phyloP scores from a whole-genome alignment of 2,329 filamentous ascomycete species.

The Alternaria metachromatica region DNA sequence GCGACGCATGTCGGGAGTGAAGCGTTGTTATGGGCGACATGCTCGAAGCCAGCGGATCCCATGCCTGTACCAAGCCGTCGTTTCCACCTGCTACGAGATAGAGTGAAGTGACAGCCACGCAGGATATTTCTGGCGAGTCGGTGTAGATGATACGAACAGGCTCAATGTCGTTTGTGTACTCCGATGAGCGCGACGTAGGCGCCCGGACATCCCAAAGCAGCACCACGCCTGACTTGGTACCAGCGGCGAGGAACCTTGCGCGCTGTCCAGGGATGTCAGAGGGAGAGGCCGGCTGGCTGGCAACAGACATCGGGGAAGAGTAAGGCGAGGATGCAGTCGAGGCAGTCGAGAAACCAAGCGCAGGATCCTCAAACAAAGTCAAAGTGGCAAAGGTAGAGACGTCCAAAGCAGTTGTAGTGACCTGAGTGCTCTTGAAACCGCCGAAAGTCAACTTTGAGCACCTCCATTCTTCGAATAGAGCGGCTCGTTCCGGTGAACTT shows the following conservation, averaged over 20 bases:
- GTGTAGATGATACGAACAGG: slow-evolving; percentile 87
- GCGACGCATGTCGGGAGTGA: slow-evolving; percentile 81
- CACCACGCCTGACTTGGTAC: slow-evolving; percentile 78
- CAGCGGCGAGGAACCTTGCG: slow-evolving; percentile 79
- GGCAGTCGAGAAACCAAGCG: slow-evolving; percentile 64
- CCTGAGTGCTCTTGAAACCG: slow-evolving; percentile 63
- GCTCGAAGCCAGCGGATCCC: slow-evolving; percentile 90
- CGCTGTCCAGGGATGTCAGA: slow-evolving; percentile 82
- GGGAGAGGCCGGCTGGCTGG: slow-evolving; percentile 51
- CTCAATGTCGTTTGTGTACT: slow-evolving; percentile 65
- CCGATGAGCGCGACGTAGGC: slow-evolving; percentile 60
- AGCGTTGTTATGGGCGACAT: slow-evolving; percentile 81
- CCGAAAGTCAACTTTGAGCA: slow-evolving; percentile 68
- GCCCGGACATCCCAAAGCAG: slow-evolving; percentile 86
- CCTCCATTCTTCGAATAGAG: slow-evolving; percentile 68
- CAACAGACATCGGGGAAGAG: slow-evolving; percentile 61
- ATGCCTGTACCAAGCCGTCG: slow-evolving; percentile 93
- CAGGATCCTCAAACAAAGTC: slow-evolving; percentile 78
- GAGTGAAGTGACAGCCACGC: slow-evolving; percentile 80
- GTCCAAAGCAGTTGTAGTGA: slow-evolving; percentile 77
- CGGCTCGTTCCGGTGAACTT: slow-evolving; percentile 47
- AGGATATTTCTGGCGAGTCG: slow-evolving; percentile 86
- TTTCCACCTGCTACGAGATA: slow-evolving; percentile 93
- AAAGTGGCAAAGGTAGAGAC: slow-evolving; percentile 74
- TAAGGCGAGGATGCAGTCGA: slow-evolving; percentile 62